Evolutionary conservation across 2,329 filamentous ascomycete species (phyloP).

Genomic region (Hymenoscyphus repandus): DNA sequence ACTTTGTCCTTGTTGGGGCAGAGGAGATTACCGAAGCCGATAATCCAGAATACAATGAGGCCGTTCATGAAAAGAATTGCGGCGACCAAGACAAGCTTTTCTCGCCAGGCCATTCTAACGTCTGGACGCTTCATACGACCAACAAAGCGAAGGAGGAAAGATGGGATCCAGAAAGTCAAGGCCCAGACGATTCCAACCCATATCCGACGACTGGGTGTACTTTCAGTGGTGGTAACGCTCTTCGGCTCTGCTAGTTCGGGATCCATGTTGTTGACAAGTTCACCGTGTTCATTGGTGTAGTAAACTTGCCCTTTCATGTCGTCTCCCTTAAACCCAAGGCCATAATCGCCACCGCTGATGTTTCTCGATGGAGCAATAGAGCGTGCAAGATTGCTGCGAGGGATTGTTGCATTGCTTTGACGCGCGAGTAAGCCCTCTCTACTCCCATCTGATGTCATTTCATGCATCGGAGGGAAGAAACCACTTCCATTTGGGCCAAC

Average conservation of each 20-base stretch:
- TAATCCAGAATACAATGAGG: slow-evolving; percentile 84
- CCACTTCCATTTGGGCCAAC: slow-evolving; percentile 49
- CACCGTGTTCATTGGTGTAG: slow-evolving; percentile 62
- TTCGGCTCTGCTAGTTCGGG: slow-evolving; percentile 73
- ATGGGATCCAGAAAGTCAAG: slow-evolving; percentile 92
- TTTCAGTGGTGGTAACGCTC: slow-evolving; percentile 64
- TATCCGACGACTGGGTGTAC: slow-evolving; percentile 58
- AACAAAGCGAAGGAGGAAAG: slow-evolving; percentile 69
- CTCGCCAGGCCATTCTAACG: slow-evolving; percentile 90
- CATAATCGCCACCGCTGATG: slow-evolving; percentile 71
- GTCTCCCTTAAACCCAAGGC: slow-evolving; percentile 82
- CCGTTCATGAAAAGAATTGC: slow-evolving; percentile 80
- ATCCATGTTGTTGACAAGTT: slow-evolving; percentile 66
- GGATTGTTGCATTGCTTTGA: slow-evolving; percentile 31
- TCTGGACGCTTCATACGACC: slow-evolving; percentile 97
- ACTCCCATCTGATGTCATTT: slow-evolving; percentile 59
- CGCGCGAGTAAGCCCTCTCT: slow-evolving; percentile 60
- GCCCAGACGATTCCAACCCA: slow-evolving; percentile 85
- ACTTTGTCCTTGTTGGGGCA: slow-evolving; percentile 91
- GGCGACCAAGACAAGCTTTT: slow-evolving; percentile 80
- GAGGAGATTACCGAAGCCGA: slow-evolving; percentile 75
- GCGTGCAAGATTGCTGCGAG: slow-evolving; percentile 46
- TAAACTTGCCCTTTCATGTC: slow-evolving; percentile 67
- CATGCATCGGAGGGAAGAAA: slow-evolving; percentile 64
- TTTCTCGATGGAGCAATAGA: slow-evolving; percentile 60